Evolutionary conservation across 768 basidiomycete species (phyloP), one percentile per base, ranked within the genome.

Genomic region (Nidularia pulvinata): DNA sequence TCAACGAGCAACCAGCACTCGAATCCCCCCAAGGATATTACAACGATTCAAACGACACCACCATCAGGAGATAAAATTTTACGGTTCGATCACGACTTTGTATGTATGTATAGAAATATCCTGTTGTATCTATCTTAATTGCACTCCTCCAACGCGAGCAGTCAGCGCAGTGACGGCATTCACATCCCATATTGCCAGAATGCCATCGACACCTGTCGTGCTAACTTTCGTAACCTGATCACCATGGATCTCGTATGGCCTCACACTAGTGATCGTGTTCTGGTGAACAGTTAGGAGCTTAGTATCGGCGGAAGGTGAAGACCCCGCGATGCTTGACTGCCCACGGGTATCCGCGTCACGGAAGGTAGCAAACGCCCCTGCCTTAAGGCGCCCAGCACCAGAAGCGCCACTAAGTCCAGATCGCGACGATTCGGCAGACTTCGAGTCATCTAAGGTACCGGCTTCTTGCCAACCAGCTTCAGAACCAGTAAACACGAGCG

Each of bases 191-290:
- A 99, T 78, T 10, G 95, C 93, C 58, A 99, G 71, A 64, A 86
- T 87, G 2, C 97, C 97, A 71, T 98, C 97, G 34, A 95, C 92
- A 1, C 95, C 97, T 13, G 87, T 88, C 16, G 95, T 97, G 67
- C 91, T 94, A 56, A 99, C 88, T 62, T 82, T 83, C 46, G 71
- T 76, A 4, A 98, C 87, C 1, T 73, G 71, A 0, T 84, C 86
- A 10, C 76, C 78, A 3, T 62, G 58, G 1, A 72, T 75, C 56
- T 88, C 88, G 63, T 91, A 97, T 30, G 91, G 75, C 53, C 94
- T 76, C 39, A 98, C 79, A 59, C 80, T 88, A n/a, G 94, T 98
- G 71, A 99, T 97, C 36, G 95, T 97, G 75, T 99, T 99, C 80
- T 98, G 97, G 66, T 98, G 97, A 48, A 97, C 81, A 11, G 97